Evolutionary conservation across 768 basidiomycete genomes (phyloP).

Genomic region (Pleurotus djamor): DNA sequence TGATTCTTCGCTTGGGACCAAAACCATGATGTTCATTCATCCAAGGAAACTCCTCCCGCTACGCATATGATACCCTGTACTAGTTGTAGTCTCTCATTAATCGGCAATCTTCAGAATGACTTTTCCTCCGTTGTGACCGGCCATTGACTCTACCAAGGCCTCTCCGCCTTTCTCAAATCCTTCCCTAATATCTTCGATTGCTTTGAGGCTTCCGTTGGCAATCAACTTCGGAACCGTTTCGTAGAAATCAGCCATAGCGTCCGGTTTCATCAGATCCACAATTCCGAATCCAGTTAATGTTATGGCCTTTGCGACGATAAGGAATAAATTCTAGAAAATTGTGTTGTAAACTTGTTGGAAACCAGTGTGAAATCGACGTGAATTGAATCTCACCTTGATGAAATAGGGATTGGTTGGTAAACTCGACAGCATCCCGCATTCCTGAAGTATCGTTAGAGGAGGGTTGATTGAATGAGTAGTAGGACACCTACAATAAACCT

Average conservation of each 20-base stretch:
- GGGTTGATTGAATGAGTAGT: neutral
- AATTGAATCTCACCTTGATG: conserved; percentile 6
- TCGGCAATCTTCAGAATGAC: conserved; percentile 4
- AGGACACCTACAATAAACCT: conserved; percentile 34
- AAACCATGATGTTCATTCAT: neutral
- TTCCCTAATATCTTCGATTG: conserved; percentile 39
- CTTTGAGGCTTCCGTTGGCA: conserved; percentile 44
- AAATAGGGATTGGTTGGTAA: conserved; percentile 10
- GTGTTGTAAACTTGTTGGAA: neutral
- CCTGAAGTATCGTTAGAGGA: neutral
- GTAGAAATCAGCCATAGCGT: conserved; percentile 27
- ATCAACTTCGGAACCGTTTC: conserved; percentile 33
- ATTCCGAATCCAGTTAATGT: conserved; percentile 41
- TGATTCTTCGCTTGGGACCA: conserved; percentile 28
- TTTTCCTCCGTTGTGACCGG: conserved; percentile 2
- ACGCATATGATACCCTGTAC: neutral
- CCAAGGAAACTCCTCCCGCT: neutral
- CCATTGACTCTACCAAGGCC: conserved; percentile 19
- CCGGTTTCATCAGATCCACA: conserved; percentile 10
- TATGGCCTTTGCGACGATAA: conserved; percentile 38
- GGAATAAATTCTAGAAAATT: conserved; percentile 28
- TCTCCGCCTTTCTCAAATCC: conserved; percentile 40
- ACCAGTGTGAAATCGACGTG: neutral
- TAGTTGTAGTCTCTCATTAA: neutral
- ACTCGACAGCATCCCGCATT: conserved; percentile 10